Base-by-base conservation (phyloP, 116 monocot genomes). In the Phalaenopsis hybrid region DNA sequence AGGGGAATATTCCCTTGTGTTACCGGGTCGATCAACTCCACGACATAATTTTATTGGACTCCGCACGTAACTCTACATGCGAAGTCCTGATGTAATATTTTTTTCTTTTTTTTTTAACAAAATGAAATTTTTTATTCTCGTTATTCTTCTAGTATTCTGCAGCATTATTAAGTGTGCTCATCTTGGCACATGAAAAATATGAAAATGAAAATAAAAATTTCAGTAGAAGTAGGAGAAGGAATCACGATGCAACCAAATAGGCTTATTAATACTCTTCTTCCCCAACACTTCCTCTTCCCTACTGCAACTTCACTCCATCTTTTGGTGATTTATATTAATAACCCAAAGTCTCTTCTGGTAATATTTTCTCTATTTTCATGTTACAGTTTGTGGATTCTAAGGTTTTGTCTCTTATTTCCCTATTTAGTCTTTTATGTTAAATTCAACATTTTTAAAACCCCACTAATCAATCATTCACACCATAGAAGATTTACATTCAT, bases 241-340 rank as follows among this genome's bases (percentile, higher is more conserved):
- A 73, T 73, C 73, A 31, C 73, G 13, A 37, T 73, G 73, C 73
- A 73, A 73, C 1, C 8, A 67, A 16, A 25, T 12, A 73, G 9
- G 73, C 73, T 43, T 73, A 73, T 73, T 73, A 43, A 73, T 73
- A 73, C 43, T 73, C 73, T 13, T 70, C 72, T 41, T 41, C 15
- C 15, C 34, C 72, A 12, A 1, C 72, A 13, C 5, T 37, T 73
- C 41, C 37, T 43, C 41, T 43, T 5, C 73, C 73, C 73, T 16
- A 1, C 37, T 17, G 43, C 55, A 73, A 16, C 73, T 73, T 1
- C 41, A 41, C 41, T 41, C 37, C 73, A 73, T 17, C 1, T 43
- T 43, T 55, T 4, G 37, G 73, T 73, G 17, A 16, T 73, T 73
- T 2, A 55, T 55, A 13, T 55, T 55, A 15, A 41, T 4, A 55